Evolutionary conservation across 371 early-diverging fungal genomes (phyloP).

Genomic region (Mucor mucedo): DNA sequence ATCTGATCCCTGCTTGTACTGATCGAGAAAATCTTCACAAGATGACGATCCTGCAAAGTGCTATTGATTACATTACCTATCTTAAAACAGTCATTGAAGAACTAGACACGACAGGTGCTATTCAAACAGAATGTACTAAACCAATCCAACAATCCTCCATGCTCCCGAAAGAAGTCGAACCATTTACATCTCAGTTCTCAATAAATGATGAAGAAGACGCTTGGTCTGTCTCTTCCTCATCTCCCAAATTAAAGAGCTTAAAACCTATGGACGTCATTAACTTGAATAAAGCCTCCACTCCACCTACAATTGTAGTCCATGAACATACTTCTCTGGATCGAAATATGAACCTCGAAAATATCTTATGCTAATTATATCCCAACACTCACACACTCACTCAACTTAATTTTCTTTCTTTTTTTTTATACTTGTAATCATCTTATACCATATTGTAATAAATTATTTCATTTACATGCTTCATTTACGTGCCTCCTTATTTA

Average conservation of each 20-base stretch:
- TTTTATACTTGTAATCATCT: background rate
- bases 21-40: slow-evolving; percentile 74
- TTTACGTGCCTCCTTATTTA: too few species aligned
- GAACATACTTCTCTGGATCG: slow-evolving; percentile 11
- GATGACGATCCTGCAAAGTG: slow-evolving; percentile 70
- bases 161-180: slow-evolving; percentile 46
- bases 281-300: slow-evolving; percentile 2
- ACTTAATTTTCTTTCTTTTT: background rate
- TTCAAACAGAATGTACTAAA: background rate
- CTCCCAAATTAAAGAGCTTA: slow-evolving; percentile 5
- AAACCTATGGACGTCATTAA: slow-evolving; percentile 28
- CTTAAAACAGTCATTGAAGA: slow-evolving; percentile 33
- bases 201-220: slow-evolving; percentile 12
- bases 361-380: slow-evolving; percentile 16
- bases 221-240: slow-evolving; percentile 17
- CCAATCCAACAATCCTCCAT: slow-evolving; percentile 26
- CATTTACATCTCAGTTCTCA: slow-evolving; percentile 43
- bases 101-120: background rate
- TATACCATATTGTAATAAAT: background rate
- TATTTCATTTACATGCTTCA: background rate
- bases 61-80: slow-evolving; percentile 75
- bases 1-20: slow-evolving; percentile 59
- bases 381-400: background rate
- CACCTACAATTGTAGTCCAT: slow-evolving; percentile 2
- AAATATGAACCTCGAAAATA: slow-evolving; percentile 34